phyloP scores from a whole-genome alignment of 2,329 filamentous ascomycete species.

The Phyllosticta citriasiana region DNA sequence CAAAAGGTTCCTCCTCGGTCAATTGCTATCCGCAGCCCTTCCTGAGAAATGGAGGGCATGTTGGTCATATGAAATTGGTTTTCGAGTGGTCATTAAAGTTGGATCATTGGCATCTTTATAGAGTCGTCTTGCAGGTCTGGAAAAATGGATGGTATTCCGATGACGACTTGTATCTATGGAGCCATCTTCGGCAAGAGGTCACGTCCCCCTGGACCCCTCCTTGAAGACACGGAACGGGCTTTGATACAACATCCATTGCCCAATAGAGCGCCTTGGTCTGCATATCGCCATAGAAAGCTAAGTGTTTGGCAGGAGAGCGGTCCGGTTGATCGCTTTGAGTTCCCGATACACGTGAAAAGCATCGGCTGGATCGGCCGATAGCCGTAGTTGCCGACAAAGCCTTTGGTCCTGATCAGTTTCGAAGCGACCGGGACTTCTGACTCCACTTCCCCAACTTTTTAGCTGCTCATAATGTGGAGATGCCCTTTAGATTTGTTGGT shows the following conservation, averaged over 20 bases:
- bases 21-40: constrained; percentile 64
- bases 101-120: not conserved
- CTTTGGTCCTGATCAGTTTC: not conserved
- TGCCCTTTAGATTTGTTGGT: too few relatives aligned
- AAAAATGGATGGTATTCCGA: not conserved
- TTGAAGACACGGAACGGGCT: not conserved
- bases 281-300: not conserved
- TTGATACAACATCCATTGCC: not conserved
- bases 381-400: not conserved
- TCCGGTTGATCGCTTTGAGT: not conserved
- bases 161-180: not conserved
- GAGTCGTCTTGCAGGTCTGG: not conserved
- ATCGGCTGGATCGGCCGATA: not conserved
- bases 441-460: too few relatives aligned
- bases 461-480: too few relatives aligned
- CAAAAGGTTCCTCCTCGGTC: constrained; percentile 24
- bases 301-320: not conserved
- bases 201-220: not conserved
- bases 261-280: not conserved
- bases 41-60: constrained; percentile 9
- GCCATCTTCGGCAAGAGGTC: not conserved
- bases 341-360: not conserved
- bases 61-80: not conserved
- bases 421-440: not conserved
- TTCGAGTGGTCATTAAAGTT: not conserved